Base-by-base conservation (phyloP, 140 eudicot genomes). In the Erigeron philadelphicus region DNA sequence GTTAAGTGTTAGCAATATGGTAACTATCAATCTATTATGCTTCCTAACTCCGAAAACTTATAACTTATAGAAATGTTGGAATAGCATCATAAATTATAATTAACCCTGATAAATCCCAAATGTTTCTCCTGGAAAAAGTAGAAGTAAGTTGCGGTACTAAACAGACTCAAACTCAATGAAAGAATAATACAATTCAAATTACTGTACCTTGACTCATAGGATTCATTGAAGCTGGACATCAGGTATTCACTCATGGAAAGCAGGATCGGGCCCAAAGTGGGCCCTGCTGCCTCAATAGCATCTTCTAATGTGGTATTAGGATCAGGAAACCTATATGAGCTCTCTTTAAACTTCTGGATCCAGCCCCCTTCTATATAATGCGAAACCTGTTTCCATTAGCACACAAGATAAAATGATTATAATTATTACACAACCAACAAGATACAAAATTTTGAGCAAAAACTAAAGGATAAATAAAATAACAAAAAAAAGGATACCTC, bases 221-320 rank as follows among this genome's bases (percentile, higher is more conserved):
- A 79, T 76, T 83, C 89, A 68, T 94, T 89, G 70, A 84, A 87
- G 82, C 99, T 94, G 63, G 95, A 83, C 99, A 94, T 94, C 79
- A 94, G 73, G 75, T 80, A 94, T 82, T 94, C 97, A 76, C 97
- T 94, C 99, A 94, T 94, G 47, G 94, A 84, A 64, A 94, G 94
- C 75, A 94, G 78, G 31, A 70, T 63, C 35, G 95, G 95, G 7
- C 99, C 99, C 83, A 94, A 79, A 76, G 81, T 75, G 41, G 86
- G 81, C 68, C 99, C 99, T 42, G 97, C 99, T 56, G 97, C 97
- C 79, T 87, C 88, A 64, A 89, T 54, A 66, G 99, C 99, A 79
- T 94, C 97, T 54, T 70, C 73, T 71, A 83, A 59, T 43, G 88
- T 97, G 81, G 82, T 85, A 31, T 40, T 66, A 57, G 95, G 62